Conservation (phyloP, 108 stramenopile genomes). For the Cylindrotheca closterium region DNA sequence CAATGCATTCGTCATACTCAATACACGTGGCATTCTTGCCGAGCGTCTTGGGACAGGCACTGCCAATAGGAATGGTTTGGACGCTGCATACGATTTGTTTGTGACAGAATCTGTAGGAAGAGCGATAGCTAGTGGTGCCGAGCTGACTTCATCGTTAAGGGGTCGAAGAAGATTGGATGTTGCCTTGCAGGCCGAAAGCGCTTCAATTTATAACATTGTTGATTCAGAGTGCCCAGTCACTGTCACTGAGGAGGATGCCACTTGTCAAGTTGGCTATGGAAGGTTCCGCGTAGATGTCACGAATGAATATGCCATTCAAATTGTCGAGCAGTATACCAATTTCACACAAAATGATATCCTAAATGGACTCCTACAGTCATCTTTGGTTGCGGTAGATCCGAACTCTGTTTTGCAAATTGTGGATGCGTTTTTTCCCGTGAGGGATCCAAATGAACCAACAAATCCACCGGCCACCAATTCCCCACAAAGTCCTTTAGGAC, state of each 20-base stretch:
- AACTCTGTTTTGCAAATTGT: slow-evolving; percentile 12
- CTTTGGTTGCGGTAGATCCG: slow-evolving; percentile 11
- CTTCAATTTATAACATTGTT: slow-evolving; percentile 18
- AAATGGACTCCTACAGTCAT: slow-evolving; percentile 9
- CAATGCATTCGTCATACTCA: slow-evolving; percentile 39
- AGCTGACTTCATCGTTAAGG: background rate
- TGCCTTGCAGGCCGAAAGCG: slow-evolving; percentile 3
- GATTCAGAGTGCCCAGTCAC: slow-evolving; percentile 30
- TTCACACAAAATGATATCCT: slow-evolving; percentile 25
- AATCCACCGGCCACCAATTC: background rate
- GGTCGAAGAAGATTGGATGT: slow-evolving; percentile 22
- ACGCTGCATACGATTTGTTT: slow-evolving; percentile 32
- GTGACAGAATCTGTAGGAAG: slow-evolving; percentile 6
- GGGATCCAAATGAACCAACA: slow-evolving; percentile 11
- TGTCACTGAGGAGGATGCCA: background rate
- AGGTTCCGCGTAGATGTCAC: slow-evolving; percentile 24
- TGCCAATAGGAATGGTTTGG: slow-evolving; percentile 26
- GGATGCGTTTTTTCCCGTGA: slow-evolving; percentile 22
- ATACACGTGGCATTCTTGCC: slow-evolving; percentile 16
- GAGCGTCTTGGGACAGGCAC: slow-evolving; percentile 16
- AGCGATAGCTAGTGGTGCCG: background rate
- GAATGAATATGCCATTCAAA: slow-evolving; percentile 22
- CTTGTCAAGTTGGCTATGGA: slow-evolving; percentile 37
- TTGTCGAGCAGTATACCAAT: slow-evolving; percentile 10
- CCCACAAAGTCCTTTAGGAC: background rate